Evolutionary conservation across 2,329 filamentous ascomycete species (phyloP), one percentile per base, ranked within the genome.

Genomic region (Ilyonectria mors-panacis): DNA sequence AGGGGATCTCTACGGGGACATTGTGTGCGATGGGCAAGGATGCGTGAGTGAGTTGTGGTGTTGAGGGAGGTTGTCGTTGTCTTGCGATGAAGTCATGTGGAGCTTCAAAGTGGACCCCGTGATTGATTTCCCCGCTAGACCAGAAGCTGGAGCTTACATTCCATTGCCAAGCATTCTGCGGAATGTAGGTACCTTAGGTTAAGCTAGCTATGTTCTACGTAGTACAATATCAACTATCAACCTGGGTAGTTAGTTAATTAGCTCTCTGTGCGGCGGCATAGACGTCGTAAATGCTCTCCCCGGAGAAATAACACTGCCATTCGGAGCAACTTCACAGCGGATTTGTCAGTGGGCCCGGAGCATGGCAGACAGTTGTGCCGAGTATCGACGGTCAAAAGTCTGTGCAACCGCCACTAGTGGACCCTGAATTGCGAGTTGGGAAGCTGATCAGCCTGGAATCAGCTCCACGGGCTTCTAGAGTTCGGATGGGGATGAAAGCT

Each of bases 61-160:
- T 21, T 53, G 48, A 53, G 48, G 17, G 48, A 53, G 48, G 50
- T 23, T 53, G 50, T 53, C 30, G 50, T 23, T 53, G 50, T 53
- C 30, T 37, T 13, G 50, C 13, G 28, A 37, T 53, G 50, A 53
- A 53, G 50, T 53, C 50, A 53, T 53, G 50, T 15, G 50, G 50
- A 35, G 48, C 13, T 42, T 21, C 3, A 28, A 21, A 53, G 50
- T 53, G 50, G 50, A 33, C 50, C 50, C 50, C 50, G 50, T 53
- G 50, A 53, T 53, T 23, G 35, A 7, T 30, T 7, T 51, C 28
- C 50, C 28, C 50, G 28, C 50, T 53, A 53, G 30, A 53, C 28
- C 19, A 4, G 15, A 42, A 42, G 15, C 15, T 42, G 15, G 30
- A 33, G 30, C 39, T n/a, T n/a, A 13, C 15, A 17, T n/a, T n/a